A percentile compares a stretch with the other conserved stretches of the same genome.
phyloP scores from a whole-genome alignment of 768 basidiomycete species.

The Tulasnella sp. region DNA sequence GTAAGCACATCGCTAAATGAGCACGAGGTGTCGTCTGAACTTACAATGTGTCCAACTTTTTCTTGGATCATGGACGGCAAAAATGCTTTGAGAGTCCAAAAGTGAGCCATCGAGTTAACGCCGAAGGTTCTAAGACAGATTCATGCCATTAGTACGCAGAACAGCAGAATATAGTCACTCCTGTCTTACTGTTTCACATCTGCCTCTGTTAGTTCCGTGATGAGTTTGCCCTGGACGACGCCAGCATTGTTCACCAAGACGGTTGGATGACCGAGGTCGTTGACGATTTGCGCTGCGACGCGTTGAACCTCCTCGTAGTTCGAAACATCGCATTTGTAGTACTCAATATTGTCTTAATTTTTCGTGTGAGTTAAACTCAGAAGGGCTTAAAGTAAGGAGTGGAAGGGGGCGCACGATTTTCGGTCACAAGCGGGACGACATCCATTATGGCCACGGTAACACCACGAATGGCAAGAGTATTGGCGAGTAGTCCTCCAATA shows the following conservation, averaged over 20 bases:
- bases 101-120: conserved; percentile 84
- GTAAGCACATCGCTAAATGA: conserved; percentile 28
- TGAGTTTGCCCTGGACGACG: conserved; percentile 81
- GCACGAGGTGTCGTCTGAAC: conserved; percentile 36
- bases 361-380: neutral
- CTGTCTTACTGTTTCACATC: conserved; percentile 73
- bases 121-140: conserved; percentile 66
- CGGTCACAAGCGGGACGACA: conserved; percentile 62
- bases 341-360: conserved; percentile 65
- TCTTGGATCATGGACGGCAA: conserved; percentile 78
- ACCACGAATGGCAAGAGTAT: conserved; percentile 77
- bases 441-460: conserved; percentile 85
- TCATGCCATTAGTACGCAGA: neutral
- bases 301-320: conserved; percentile 80
- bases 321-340: conserved; percentile 89
- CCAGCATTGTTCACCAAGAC: conserved; percentile 94
- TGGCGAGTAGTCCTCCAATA: conserved; percentile 81
- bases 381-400: neutral
- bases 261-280: conserved; percentile 89
- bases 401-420: conserved; percentile 54
- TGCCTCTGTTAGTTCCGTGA: conserved; percentile 71
- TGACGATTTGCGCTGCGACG: conserved; percentile 64
- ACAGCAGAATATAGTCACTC: neutral
- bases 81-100: conserved; percentile 91
- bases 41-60: conserved; percentile 79